Conservation (phyloP, 83 land plant species). For the Diphasiastrum complanatum region DNA sequence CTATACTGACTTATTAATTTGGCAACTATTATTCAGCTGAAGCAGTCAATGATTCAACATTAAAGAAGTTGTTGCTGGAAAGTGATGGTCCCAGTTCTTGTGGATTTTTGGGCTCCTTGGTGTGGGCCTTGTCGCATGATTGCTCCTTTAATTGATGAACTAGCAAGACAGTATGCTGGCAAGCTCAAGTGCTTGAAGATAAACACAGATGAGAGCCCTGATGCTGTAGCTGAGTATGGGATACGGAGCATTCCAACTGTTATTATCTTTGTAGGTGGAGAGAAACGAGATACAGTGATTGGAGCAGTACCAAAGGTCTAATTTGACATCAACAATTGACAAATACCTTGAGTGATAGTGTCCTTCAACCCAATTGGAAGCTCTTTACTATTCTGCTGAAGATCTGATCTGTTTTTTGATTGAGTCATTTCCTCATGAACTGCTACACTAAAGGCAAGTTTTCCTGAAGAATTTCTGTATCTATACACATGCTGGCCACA, state of each 20-base stretch:
- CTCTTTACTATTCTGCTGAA: too few relatives aligned
- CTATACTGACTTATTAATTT: too few relatives aligned
- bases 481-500: too few relatives aligned
- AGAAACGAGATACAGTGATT: slow-evolving; percentile 68
- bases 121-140: slow-evolving; percentile 90
- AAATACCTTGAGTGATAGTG: slow-evolving; percentile 49
- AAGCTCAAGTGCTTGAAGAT: slow-evolving; percentile 63
- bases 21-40: too few relatives aligned
- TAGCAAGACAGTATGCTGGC: slow-evolving; percentile 59
- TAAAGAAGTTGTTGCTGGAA: slow-evolving; percentile 48
- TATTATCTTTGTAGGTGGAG: slow-evolving; percentile 56
- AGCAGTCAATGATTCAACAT: slow-evolving; percentile 43
- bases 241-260: slow-evolving; percentile 81
- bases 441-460: too few relatives aligned
- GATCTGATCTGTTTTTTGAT: too few relatives aligned
- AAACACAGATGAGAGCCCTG: slow-evolving; percentile 72
- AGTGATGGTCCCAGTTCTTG: slow-evolving; percentile 55
- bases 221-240: slow-evolving; percentile 69
- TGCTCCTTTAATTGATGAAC: slow-evolving; percentile 50
- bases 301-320: slow-evolving; percentile 77
- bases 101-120: slow-evolving; percentile 91
- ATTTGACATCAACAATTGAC: slow-evolving; percentile 50
- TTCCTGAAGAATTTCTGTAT: too few relatives aligned
- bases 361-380: too few relatives aligned
- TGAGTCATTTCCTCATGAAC: too few relatives aligned